Evolutionary conservation across 2,329 filamentous ascomycete genomes (phyloP), one percentile per base, ranked within the genome.

Genomic region (Ceratocystis cacaofunesta): DNA sequence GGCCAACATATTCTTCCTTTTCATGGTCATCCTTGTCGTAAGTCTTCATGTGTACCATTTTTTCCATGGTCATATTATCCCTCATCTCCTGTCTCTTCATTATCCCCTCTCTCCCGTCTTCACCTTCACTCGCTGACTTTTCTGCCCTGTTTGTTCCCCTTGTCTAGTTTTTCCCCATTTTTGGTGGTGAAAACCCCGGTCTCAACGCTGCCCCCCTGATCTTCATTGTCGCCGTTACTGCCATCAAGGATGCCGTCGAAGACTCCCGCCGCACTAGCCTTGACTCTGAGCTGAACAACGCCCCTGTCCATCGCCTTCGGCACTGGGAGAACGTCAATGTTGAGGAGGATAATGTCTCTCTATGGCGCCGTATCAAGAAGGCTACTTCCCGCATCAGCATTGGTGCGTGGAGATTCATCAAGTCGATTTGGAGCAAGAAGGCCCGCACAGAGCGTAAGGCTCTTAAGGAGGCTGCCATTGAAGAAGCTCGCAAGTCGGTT

Each of bases 1-100:
- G 72, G 94, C 94, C 73, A 99, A 99, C 75, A 87, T 97, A 64
- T 99, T 97, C 78, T 99, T 99, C 82, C 80, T 97, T 70, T 96
- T 97, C 77, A 83, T 92, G 71, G 92, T 96, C 73, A 95, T 99
- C 73, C 82, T 99, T 68, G 86, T 87, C 72, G 94, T 97, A 86
- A 81, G 92, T 74, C 61, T 57, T 46, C 25, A 15, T 15, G 36
- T 41, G 10, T 41, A 15, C 3, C 10, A 1, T 12, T 12, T 15
- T 41, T 36, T 36, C 2, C 3, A 36, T 36, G 8, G 1, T 3
- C 10, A 36, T 10, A 10, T 36, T 8, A 1, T 36, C 0, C 66
- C 25, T 62, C 43, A 3, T 32, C 30, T 32, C 65, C 28, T 43
- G 4, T 25, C 25, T 1, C 5, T 12, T 52, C 5, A 22, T 8